Percentiles rank a stretch among this genome's conserved stretches.
Evolutionary conservation across 495 filamentous ascomycete species (phyloP).

Genomic region (Lepidopterella palustris): DNA sequence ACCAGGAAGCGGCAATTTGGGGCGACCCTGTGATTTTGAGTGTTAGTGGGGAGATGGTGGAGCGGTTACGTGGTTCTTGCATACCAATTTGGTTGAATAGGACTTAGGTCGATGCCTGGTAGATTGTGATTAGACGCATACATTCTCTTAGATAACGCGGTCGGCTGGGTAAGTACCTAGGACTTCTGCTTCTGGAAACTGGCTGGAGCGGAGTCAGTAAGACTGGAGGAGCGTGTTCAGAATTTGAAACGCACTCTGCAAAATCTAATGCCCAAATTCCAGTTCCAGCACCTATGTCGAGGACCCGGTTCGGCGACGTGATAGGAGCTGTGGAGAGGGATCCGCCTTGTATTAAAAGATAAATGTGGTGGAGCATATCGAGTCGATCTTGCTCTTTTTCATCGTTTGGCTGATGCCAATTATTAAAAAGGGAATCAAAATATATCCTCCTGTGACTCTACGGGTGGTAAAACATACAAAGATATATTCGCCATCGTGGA

Average conservation of each 20-base stretch:
- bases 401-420: background rate
- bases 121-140: background rate
- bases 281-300: slow-evolving; percentile 40
- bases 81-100: background rate
- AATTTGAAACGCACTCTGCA: slow-evolving; percentile 35
- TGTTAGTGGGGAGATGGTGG: background rate
- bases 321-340: slow-evolving; percentile 16
- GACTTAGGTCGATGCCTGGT: background rate
- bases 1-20: background rate
- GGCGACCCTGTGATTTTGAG: background rate
- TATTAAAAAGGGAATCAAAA: background rate
- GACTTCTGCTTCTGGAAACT: slow-evolving; percentile 12
- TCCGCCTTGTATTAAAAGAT: slow-evolving; percentile 4
- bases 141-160: background rate
- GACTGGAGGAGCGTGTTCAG: slow-evolving; percentile 22
- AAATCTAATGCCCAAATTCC: slow-evolving; percentile 38
- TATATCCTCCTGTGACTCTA: background rate
- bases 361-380: background rate
- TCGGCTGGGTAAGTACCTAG: background rate
- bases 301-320: slow-evolving; percentile 32
- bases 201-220: slow-evolving; percentile 36
- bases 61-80: background rate
- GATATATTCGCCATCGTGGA: background rate
- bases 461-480: background rate
- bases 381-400: slow-evolving; percentile 4